Evolutionary conservation across 2,329 filamentous ascomycete species (phyloP).

Genomic region (Ophiognomonia clavigignenti-juglandacearum): DNA sequence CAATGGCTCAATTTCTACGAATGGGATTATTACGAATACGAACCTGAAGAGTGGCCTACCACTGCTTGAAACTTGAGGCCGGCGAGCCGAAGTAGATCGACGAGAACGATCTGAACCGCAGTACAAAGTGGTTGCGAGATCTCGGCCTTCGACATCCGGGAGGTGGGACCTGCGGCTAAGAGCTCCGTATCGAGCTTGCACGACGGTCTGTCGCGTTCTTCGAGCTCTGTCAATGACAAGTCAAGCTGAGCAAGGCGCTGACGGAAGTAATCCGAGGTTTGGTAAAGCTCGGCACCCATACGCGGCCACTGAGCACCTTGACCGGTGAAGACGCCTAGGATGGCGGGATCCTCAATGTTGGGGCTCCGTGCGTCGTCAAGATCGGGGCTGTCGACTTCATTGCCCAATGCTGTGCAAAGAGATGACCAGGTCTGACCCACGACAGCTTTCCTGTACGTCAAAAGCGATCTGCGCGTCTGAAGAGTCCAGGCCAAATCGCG

Average conservation of each 20-base stretch:
- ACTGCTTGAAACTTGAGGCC: conserved; percentile 29
- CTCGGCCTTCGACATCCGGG: conserved; percentile 6
- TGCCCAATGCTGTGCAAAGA: not conserved
- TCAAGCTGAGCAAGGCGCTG: not conserved
- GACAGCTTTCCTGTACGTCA: not conserved
- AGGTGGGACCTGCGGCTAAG: not conserved
- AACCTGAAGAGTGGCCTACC: conserved; percentile 38
- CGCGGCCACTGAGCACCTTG: conserved; percentile 28
- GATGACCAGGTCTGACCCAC: no score
- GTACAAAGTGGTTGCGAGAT: conserved; percentile 29
- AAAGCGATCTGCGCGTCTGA: not conserved
- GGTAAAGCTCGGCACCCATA: conserved; percentile 22
- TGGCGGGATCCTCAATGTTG: no score
- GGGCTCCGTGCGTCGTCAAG: no score
- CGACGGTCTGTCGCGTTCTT: not conserved
- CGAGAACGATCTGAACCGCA: conserved; percentile 34
- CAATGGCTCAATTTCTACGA: no score
- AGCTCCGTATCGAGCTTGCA: not conserved
- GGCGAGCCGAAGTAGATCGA: conserved; percentile 30
- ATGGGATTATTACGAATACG: no score
- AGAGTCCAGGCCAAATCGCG: not conserved
- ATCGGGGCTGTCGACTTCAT: no score
- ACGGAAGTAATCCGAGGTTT: conserved; percentile 3
- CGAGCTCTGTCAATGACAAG: not conserved
- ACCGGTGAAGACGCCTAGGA: conserved; percentile 25